Base-by-base conservation (phyloP, 2,329 filamentous ascomycete genomes). In the Aspergillus persii region DNA sequence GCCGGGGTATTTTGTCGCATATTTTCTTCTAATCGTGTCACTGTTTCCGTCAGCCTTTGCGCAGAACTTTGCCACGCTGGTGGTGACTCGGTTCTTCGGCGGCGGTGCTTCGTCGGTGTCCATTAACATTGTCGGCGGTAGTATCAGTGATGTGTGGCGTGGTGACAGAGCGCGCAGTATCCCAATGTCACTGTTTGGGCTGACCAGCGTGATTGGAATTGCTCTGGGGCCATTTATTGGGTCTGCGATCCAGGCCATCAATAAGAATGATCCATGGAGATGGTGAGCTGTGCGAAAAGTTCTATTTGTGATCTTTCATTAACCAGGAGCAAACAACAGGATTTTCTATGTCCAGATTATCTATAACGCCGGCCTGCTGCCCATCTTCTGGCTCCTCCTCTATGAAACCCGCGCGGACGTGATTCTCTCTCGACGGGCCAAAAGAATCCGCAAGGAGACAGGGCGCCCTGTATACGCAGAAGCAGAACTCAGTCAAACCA, bases 311-410 rank as follows among this genome's bases (percentile, higher is more conserved):
- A 27, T 30, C 41, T 2, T 36, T 6, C 18, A 27, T 12, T 29
- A 6, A 31, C 8, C 12, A 30, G 6, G 11, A 4, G 11, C 12
- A 8, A 1, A 30, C 18, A 1, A 50, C 31, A 79, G 77, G 78
- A 79, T 80, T 41, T 81, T 78, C 61, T 72, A 77, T 30, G 69
- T 77, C 29, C 77, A 80, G 23, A 78, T 80, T 33, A 76, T 79
- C 50, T 75, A 79, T 60, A 77, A 78, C 36, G 74, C 74, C 3
- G 77, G 67, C 0, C 62, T 78, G 4, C 72, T 79, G 1, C 77
- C 78, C 0, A 50, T 79, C 1, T 71, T 81, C 47, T 76, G 71
- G 64, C 56, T 80, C 2, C 66, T 79, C 39, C 72, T 79, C 23
- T 68, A 70, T 8, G 77, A 79, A 57, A 79, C 77, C 2, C 72